Base-by-base conservation (phyloP, 441 rosid species). In the Manihot esculenta region DNA sequence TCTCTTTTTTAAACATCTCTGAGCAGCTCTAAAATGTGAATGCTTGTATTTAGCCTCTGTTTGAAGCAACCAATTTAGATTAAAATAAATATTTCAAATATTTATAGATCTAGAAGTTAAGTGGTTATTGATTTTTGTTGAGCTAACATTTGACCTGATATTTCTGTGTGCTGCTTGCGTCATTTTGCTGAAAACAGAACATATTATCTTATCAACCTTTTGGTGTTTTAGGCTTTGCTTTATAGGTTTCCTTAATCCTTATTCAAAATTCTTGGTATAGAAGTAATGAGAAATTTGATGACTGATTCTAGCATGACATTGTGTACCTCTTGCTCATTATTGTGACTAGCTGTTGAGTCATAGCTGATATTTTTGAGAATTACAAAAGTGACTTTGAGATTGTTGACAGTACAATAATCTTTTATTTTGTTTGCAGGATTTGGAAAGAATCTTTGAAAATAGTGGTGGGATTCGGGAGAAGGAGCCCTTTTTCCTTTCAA, bases 401-500 rank as follows among this genome's bases (percentile, higher is more conserved):
- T 3, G 27, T 26, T 49, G 5, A 14, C 35, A 8, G 56, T 24
- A 60, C 61, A 38, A n/a, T n/a, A n/a, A 35, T 68, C 30, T 13
- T 44, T 73, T 17, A 41, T 60, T 72, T 58, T 47, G 60, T 72
- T 76, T 24, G 68, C 85, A 91, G 97, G 93, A 88, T 83, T 67
- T 89, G 78, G 90, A 88, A 75, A 88, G 95, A 79, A 77, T 89
- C 48, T 41, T 89, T 73, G 70, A 71, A 62, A 87, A 74, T 68
- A 83, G 82, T 73, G 87, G 88, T 12, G 95, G 89, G 27, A 41
- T 84, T 54, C 78, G 64, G 58, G 95, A 89, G 81, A 86, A 86
- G 68, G 97, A 86, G 75, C 95, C 97, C 21, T 91, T 88, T 84
- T 82, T 74, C 79, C 87, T 91, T 64, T 72, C 82, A 27, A 70